These are phyloP conservation scores for Mytilinidion resinicola DNA, from an alignment of 495 filamentous ascomycete species.

Conservation along the genomic window DNA sequence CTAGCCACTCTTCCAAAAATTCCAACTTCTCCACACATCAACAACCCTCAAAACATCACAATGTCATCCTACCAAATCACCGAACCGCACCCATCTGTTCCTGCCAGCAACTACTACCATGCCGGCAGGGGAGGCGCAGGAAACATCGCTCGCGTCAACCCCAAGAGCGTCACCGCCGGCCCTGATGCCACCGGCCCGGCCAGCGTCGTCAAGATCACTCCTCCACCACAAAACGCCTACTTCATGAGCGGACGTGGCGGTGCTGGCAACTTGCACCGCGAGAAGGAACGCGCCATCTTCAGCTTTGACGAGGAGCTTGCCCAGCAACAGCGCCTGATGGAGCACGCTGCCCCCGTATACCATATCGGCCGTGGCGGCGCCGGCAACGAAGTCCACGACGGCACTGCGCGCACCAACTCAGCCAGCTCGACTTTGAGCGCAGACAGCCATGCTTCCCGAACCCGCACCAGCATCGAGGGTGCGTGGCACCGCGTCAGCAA, in stretches of 20 bases:
- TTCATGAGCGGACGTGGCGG: constrained; percentile 84
- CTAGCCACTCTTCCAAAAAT: neutral
- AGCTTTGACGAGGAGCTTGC: constrained; percentile 89
- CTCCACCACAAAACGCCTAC: constrained; percentile 41
- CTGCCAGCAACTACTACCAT: constrained; percentile 54
- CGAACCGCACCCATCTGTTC: constrained; percentile 73
- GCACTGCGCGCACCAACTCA: constrained; percentile 16
- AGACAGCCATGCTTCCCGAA: constrained; percentile 4
- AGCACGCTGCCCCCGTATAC: constrained; percentile 56
- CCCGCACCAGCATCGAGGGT: constrained; percentile 21
- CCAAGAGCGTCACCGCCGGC: constrained; percentile 51
- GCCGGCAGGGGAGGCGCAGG: constrained; percentile 83
- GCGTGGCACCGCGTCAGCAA: constrained; percentile 26
- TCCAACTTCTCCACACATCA: neutral
- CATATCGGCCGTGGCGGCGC: constrained; percentile 85
- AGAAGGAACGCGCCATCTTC: constrained; percentile 67
- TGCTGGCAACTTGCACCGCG: constrained; percentile 75
- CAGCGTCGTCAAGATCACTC: constrained; percentile 38
- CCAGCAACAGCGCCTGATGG: constrained; percentile 55
- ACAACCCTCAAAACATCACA: constrained; percentile 11
- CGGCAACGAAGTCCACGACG: constrained; percentile 62
- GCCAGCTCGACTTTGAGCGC: constrained; percentile 5
- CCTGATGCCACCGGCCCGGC: constrained; percentile 51
- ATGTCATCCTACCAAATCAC: constrained; percentile 56
- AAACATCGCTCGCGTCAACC: constrained; percentile 67